Conservation (phyloP, 2,329 filamentous ascomycete species). For the Orbilia quercus region DNA sequence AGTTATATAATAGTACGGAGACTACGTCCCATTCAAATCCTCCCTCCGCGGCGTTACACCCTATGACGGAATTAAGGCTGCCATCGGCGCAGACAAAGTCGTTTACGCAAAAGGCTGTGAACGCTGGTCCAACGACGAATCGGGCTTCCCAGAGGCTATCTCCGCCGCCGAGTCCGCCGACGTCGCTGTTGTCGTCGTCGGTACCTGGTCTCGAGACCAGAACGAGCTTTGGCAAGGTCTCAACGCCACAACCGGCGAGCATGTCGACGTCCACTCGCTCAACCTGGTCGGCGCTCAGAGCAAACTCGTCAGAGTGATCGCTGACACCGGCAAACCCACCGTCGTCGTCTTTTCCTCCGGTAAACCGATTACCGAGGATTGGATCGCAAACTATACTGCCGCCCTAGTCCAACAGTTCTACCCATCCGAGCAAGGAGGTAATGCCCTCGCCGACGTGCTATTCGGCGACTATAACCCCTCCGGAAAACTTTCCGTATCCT, state of each 20-base stretch:
- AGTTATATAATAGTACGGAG: conserved; percentile 70
- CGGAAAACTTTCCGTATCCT: conserved; percentile 74
- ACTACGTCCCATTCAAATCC: conserved; percentile 76
- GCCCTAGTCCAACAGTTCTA: conserved; percentile 81
- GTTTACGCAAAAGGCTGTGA: conserved; percentile 78
- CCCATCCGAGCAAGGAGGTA: conserved; percentile 75
- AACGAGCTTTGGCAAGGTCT: conserved; percentile 75
- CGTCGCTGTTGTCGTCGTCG: conserved; percentile 78
- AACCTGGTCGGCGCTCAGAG: conserved; percentile 77
- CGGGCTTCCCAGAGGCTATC: conserved; percentile 75
- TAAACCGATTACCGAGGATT: conserved; percentile 78
- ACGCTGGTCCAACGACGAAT: conserved; percentile 77
- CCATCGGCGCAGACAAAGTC: conserved; percentile 68
- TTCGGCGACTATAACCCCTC: conserved; percentile 74
- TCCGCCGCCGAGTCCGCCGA: conserved; percentile 74
- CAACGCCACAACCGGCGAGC: conserved; percentile 80
- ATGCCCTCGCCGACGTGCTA: conserved; percentile 74
- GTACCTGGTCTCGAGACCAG: conserved; percentile 80
- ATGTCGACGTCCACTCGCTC: conserved; percentile 74
- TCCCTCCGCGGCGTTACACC: conserved; percentile 76
- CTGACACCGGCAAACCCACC: conserved; percentile 75
- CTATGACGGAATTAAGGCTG: conserved; percentile 74
- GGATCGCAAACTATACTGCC: conserved; percentile 74
- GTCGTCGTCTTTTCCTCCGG: conserved; percentile 76
- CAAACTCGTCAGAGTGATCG: conserved; percentile 74